Evolutionary conservation across 1,139 yeast genomes (phyloP), one percentile per base, ranked within the genome.

Genomic region (Scheffersomyces lignicola): DNA sequence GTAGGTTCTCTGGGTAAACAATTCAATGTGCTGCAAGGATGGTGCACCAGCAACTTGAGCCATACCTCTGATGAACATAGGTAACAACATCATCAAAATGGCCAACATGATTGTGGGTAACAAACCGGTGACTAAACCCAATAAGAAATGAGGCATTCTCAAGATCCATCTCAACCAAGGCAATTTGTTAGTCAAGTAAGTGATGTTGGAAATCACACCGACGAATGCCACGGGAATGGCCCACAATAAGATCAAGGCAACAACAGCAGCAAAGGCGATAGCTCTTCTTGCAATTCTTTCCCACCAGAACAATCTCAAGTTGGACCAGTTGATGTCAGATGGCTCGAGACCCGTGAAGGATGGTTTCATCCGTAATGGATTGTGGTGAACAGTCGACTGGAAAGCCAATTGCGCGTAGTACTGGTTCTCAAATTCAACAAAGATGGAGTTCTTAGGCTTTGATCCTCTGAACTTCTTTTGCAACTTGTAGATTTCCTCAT

Each of bases 151-250:
- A 2, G 95, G 94, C 49, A 84, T 61, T n/a, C 75, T 67, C 42
- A 78, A 68, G 40, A 87, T 72, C 62, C 83, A 85, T 24, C 61
- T 62, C 49, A 87, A 68, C 62, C 79, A 83, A 8, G 70, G 83
- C 31, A 85, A 66, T 48, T 80, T 78, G 30, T 63, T 53, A n/a
- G 69, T 69, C 46, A 87, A 69, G 49, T 76, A 80, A 37, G 82
- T 80, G 33, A 85, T 66, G 51, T 87, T 87, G 11, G 95, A 83
- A 39, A 87, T 77, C 38, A 80, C 67, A 60, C 95, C 94, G 16
- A 87, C 85, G 42, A 86, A 80, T 4, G 95, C 87, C 10, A 86
- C 92, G 2, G 96, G 96, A 41, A 87, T 72, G 23, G 94, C 83
- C 95, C 95, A 87, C 47, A 86, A 79, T 13, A 85, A 65, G 34